Evolutionary conservation across 306 rosid genomes (phyloP).

Genomic region (Dalbergia cochinchinensis): DNA sequence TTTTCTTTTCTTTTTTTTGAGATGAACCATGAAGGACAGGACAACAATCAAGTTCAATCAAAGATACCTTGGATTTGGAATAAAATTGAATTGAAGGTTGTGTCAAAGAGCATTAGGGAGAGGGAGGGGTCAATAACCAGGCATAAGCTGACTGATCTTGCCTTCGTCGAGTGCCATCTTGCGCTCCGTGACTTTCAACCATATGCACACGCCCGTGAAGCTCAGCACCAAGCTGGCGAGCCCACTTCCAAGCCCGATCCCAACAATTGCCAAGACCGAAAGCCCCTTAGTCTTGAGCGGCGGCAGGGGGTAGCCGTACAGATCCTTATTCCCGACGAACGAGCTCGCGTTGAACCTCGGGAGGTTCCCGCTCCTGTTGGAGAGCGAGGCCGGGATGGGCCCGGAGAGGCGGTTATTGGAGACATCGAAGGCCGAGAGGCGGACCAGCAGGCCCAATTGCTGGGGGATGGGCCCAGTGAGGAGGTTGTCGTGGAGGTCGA

Average conservation of each 20-base stretch:
- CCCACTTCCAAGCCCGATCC: constrained; percentile 97
- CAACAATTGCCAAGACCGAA: constrained; percentile 88
- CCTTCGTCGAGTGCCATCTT: constrained; percentile 84
- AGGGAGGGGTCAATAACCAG: constrained; percentile 69
- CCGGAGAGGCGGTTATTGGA: constrained; percentile 82
- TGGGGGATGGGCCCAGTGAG: constrained; percentile 89
- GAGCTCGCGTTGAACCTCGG: constrained; percentile 83
- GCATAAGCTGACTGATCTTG: constrained; percentile 86
- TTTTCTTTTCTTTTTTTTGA: background rate
- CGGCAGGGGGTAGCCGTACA: constrained; percentile 90
- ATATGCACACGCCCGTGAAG: constrained; percentile 90
- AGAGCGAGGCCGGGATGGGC: constrained; percentile 71
- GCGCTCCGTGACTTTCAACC: constrained; percentile 86
- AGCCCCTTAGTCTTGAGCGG: constrained; percentile 67
- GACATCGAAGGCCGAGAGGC: constrained; percentile 90
- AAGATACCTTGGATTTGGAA: constrained; percentile 57
- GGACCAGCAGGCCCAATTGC: constrained; percentile 78
- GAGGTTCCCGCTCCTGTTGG: constrained; percentile 71
- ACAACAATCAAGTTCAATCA: constrained; percentile 40
- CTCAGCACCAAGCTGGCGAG: constrained; percentile 83
- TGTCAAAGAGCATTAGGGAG: constrained; percentile 24
- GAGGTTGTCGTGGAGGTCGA: constrained; percentile 78
- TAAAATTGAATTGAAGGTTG: constrained; percentile 16
- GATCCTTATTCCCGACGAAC: constrained; percentile 82
- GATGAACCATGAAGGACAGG: constrained; percentile 37